Percentiles rank a stretch among this genome's conserved stretches.
Evolutionary conservation across 1,284 basidiomycete genomes (phyloP).

Genomic region (Polyporus tsugae): DNA sequence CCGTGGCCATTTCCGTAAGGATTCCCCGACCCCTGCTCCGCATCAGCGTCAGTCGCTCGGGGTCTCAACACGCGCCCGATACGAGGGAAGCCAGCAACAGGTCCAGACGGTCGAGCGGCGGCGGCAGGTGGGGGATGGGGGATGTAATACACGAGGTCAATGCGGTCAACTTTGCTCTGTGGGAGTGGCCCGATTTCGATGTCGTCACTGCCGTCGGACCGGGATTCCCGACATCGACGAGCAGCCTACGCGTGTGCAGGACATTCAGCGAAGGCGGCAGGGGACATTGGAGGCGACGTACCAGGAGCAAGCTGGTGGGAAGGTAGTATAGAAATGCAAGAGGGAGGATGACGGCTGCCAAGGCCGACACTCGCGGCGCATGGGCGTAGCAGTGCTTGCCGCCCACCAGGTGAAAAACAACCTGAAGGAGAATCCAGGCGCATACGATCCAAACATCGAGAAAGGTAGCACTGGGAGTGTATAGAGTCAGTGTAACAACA

Average conservation of each 20-base stretch:
- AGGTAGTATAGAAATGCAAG: constrained; percentile 72
- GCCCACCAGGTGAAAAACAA: too few species aligned
- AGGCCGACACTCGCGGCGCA: background rate
- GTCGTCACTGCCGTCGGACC: constrained; percentile 34
- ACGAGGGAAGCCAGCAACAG: constrained; percentile 30
- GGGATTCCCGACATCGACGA: background rate
- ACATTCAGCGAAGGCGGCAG: background rate
- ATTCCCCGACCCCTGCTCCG: background rate
- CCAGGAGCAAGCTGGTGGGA: constrained; percentile 49
- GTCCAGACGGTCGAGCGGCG: constrained; percentile 51
- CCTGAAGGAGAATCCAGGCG: constrained; percentile 13
- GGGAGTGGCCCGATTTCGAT: constrained; percentile 66
- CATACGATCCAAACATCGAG: background rate
- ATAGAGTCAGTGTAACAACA: background rate
- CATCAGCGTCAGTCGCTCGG: too few species aligned
- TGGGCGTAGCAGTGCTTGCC: background rate
- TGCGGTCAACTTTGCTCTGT: constrained; percentile 69
- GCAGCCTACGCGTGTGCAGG: too few species aligned
- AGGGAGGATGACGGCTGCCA: constrained; percentile 55
- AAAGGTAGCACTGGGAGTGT: background rate
- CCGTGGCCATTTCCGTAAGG: constrained; percentile 42
- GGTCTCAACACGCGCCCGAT: background rate
- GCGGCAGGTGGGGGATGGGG: constrained; percentile 61
- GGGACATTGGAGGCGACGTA: background rate
- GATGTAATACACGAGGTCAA: constrained; percentile 81